These are phyloP conservation scores for Plasmodium inui DNA, from an alignment of 169 alveolate genomes.

Conservation along the genomic window DNA sequence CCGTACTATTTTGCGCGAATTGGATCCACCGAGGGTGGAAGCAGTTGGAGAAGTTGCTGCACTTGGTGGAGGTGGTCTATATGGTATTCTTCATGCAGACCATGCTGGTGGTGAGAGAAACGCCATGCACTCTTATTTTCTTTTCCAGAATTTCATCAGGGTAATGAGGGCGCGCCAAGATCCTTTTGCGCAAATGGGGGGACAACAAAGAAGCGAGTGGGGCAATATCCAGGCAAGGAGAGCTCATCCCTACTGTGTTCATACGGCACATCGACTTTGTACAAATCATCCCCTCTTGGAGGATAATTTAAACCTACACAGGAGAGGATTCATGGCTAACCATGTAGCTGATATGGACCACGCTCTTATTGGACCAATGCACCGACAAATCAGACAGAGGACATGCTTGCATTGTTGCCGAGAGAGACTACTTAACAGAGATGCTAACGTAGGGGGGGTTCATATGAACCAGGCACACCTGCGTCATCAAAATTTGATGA, in stretches of 20 bases:
- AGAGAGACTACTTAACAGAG: background rate
- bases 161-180: background rate
- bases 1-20: background rate
- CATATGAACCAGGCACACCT: background rate
- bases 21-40: background rate
- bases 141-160: background rate
- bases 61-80: background rate
- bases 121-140: background rate
- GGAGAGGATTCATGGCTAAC: background rate
- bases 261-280: background rate
- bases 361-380: background rate
- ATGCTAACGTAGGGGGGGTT: background rate
- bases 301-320: background rate
- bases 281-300: background rate
- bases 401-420: background rate
- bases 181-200: background rate
- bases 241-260: background rate
- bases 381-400: background rate
- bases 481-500: background rate
- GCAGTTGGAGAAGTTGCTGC: background rate
- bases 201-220: background rate
- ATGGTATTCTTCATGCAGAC: background rate
- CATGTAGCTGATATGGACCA: background rate
- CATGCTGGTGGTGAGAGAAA: background rate
- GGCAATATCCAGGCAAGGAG: background rate